phyloP scores from a whole-genome alignment of 495 filamentous ascomycete species.

The Aspergillus baeticus region DNA sequence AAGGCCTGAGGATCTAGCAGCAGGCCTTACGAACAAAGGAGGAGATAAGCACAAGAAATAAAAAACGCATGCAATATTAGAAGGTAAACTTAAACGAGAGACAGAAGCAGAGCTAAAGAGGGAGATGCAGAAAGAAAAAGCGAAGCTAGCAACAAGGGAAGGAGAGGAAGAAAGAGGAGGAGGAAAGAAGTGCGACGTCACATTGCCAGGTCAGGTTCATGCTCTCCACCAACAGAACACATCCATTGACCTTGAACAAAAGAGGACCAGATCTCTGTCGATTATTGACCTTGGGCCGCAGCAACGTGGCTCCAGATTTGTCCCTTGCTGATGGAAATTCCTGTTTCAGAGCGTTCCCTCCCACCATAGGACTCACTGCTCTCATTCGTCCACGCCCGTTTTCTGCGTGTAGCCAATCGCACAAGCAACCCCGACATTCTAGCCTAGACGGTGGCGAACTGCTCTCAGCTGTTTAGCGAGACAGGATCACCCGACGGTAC shows the following conservation, averaged over 20 bases:
- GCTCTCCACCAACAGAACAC: neutral
- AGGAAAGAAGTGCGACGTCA: conserved; percentile 13
- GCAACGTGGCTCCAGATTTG: conserved; percentile 15
- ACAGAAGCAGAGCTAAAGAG: neutral
- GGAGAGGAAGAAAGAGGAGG: neutral
- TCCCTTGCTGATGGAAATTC: neutral
- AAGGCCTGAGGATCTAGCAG: conserved; percentile 5
- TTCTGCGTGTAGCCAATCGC: conserved; percentile 4
- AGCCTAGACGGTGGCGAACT: neutral
- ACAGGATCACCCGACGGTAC: conserved; percentile 5
- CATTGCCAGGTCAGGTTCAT: conserved; percentile 9
- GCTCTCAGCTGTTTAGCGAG: neutral
- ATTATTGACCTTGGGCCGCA: no score
- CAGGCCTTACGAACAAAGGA: neutral
- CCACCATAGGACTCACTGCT: neutral
- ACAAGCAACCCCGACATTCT: neutral
- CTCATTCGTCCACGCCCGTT: conserved; percentile 10
- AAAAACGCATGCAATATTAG: no score
- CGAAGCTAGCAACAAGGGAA: neutral
- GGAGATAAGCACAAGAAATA: neutral
- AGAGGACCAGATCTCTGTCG: no score
- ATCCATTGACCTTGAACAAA: no score
- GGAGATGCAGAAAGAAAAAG: conserved; percentile 1
- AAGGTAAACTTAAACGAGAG: neutral
- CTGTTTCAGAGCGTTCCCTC: neutral